These are phyloP conservation scores for Rugosomyces carneus DNA, from an alignment of 1,284 basidiomycete species.

Conservation along the genomic window DNA sequence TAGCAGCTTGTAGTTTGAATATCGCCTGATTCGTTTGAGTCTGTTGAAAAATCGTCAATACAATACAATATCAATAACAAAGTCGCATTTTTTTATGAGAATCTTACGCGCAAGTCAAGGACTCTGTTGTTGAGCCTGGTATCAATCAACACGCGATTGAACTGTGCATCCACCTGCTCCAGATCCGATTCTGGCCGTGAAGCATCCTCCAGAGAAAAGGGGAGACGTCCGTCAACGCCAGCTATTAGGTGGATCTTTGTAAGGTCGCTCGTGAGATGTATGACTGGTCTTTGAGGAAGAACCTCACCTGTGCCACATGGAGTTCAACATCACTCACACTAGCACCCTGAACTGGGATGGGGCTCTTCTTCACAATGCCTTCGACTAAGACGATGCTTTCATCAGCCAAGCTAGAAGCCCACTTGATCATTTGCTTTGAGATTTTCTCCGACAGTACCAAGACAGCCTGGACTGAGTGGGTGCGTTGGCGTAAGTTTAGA, in stretches of 20 bases:
- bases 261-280: neutral
- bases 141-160: constrained; percentile 77
- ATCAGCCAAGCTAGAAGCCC: constrained; percentile 70
- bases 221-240: constrained; percentile 73
- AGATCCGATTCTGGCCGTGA: constrained; percentile 77
- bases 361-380: constrained; percentile 76
- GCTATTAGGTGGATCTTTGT: constrained; percentile 76
- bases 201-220: constrained; percentile 94
- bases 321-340: constrained; percentile 88
- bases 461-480: constrained; percentile 86
- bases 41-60: constrained; percentile 30
- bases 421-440: constrained; percentile 98
- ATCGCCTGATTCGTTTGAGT: constrained; percentile 96
- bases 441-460: constrained; percentile 78
- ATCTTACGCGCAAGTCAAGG: constrained; percentile 70
- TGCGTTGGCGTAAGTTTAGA: constrained; percentile 86
- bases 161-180: constrained; percentile 61
- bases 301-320: constrained; percentile 70
- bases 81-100: neutral
- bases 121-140: constrained; percentile 95
- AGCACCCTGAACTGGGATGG: constrained; percentile 87
- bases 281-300: neutral
- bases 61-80: neutral
- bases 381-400: constrained; percentile 95
- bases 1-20: constrained; percentile 87